Conservation (phyloP, 495 filamentous ascomycete genomes). For the Hyaloscypha variabilis region DNA sequence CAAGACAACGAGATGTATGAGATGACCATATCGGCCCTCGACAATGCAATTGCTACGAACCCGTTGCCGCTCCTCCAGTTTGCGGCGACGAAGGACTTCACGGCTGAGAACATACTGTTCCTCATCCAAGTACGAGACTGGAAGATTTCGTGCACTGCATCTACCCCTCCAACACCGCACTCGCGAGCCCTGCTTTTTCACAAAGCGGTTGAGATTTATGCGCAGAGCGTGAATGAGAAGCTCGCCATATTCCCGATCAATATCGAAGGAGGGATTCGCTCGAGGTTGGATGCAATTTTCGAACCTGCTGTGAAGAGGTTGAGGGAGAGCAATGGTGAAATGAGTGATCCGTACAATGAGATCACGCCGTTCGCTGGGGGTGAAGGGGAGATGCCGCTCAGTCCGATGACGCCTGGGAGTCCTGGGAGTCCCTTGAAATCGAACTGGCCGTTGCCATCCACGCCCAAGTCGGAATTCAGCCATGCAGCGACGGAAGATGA, state of each 20-base stretch:
- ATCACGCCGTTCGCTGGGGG: neutral
- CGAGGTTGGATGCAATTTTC: constrained; percentile 52
- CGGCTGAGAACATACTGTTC: constrained; percentile 71
- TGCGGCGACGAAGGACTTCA: constrained; percentile 64
- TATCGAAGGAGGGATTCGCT: constrained; percentile 53
- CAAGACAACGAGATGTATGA: constrained; percentile 43
- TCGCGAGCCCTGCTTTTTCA: constrained; percentile 43
- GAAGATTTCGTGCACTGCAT: constrained; percentile 43
- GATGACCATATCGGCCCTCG: constrained; percentile 61
- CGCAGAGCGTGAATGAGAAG: constrained; percentile 54
- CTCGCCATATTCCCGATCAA: constrained; percentile 67
- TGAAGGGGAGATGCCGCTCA: constrained; percentile 30
- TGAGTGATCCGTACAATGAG: neutral
- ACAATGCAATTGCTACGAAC: constrained; percentile 57
- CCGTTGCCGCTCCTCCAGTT: constrained; percentile 58
- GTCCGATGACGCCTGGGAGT: neutral
- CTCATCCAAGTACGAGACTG: constrained; percentile 59
- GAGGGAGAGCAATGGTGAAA: neutral
- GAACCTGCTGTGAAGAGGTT: neutral
- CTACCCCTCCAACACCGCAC: neutral
- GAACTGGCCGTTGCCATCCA: constrained; percentile 7
- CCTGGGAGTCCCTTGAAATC: neutral
- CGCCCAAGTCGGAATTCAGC: constrained; percentile 17
- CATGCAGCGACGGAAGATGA: constrained; percentile 25
- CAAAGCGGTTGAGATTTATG: constrained; percentile 58